Percentiles rank a stretch among this genome's conserved stretches.
These are phyloP conservation scores for Oenanthe javanica DNA, from an alignment of 140 eudicot species.

Conservation along the genomic window DNA sequence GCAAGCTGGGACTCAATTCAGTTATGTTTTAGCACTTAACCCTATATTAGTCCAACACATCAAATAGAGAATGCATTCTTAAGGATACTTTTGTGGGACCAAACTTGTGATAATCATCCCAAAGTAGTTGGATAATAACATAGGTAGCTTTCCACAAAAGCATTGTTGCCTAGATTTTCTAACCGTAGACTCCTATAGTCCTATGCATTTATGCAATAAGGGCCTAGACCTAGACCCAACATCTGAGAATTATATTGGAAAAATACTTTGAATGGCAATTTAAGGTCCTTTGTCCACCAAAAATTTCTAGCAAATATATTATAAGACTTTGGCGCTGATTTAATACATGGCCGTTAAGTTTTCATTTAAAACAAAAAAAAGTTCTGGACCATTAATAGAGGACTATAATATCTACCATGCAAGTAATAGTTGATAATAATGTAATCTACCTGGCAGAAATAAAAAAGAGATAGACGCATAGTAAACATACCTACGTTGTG, in stretches of 20 bases:
- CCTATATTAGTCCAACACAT: not conserved
- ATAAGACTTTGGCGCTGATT: not conserved
- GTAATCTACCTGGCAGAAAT: not conserved
- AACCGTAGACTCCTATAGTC: not conserved
- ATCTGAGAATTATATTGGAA: not conserved
- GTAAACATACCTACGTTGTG: constrained; percentile 46
- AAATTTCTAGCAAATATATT: not conserved
- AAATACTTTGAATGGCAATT: not conserved
- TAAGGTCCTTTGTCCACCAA: not conserved
- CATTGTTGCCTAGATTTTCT: not conserved
- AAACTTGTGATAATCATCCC: not conserved
- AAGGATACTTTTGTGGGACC: not conserved
- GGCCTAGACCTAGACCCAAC: not conserved
- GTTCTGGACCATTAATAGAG: not conserved
- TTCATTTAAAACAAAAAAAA: not conserved
- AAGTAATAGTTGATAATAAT: not conserved
- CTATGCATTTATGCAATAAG: not conserved
- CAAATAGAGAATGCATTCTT: not conserved
- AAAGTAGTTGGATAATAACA: not conserved
- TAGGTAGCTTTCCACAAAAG: not conserved
- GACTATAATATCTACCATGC: not conserved
- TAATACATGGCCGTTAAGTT: not conserved
- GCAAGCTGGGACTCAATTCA: no score
- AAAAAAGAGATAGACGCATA: constrained; percentile 1
- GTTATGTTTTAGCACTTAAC: no score